Evolutionary conservation across 1,284 basidiomycete genomes (phyloP), one percentile per base, ranked within the genome.

Genomic region (Cronartium ribicola): DNA sequence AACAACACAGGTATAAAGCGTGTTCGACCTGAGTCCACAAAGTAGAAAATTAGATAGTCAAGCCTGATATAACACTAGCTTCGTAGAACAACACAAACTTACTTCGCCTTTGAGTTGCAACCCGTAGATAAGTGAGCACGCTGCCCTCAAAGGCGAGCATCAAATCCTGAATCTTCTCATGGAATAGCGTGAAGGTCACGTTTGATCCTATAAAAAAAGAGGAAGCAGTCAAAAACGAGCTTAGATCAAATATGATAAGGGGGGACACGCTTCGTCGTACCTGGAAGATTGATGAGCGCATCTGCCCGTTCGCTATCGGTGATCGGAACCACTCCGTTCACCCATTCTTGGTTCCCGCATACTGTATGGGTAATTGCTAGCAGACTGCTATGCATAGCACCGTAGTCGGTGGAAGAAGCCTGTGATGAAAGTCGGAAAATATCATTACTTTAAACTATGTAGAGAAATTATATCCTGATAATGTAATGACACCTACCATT

Each of bases 291-390:
- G 14, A 57, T 59, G 22, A 41, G n/a, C 36, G 66, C 65, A 63
- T 74, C 66, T 63, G 66, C 55, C 29, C 70, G 48, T 64, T 74
- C 65, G n/a, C 43, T 41, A 44, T 74, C 72, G 48, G 55, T 67
- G 8, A 65, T 46, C 14, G 72, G 72, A 48, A 40, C 10, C 59
- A 74, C 48, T 11, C 65, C 51, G 44, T 48, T 41, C 20, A 67
- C 51, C 85, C 88, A 90, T 64, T 84, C 84, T 10, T 86, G 84
- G 55, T 83, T 84, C 20, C 87, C 87, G n/a, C 96, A 85, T 78
- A 87, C 89, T 77, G 86, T 85, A 22, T 92, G 88, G 0, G 91
- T 88, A 0, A 96, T 83, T 8, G 85, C 85, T 13, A 95, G 84
- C 20, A 95, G 87, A 0, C 92, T 89, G 3, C 87, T 84, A 80